Percentiles rank a stretch among this genome's conserved stretches.
phyloP scores from a whole-genome alignment of 768 basidiomycete genomes.

The Hortiboletus flavorubellus region DNA sequence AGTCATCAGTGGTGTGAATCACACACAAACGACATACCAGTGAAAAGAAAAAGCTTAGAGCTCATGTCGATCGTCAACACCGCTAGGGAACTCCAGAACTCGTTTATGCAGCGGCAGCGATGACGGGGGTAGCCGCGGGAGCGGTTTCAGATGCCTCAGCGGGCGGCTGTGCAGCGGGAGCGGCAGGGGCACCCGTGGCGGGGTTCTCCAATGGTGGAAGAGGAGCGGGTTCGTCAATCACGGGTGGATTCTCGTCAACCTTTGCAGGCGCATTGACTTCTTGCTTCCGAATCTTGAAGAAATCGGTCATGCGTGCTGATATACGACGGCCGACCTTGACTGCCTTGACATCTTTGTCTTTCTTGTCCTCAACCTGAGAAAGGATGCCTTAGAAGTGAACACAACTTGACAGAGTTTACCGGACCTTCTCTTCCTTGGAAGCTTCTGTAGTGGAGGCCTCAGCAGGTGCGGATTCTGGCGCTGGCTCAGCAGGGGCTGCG shows the following conservation, averaged over 20 bases:
- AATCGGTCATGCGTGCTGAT: constrained; percentile 76
- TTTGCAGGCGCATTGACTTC: constrained; percentile 70
- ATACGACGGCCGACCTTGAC: constrained; percentile 77
- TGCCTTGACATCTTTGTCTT: constrained; percentile 48
- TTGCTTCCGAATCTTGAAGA: constrained; percentile 73
- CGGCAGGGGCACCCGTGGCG: constrained; percentile 44
- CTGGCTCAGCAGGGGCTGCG: constrained; percentile 27
- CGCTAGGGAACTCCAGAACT: constrained; percentile 4
- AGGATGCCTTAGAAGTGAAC: background rate
- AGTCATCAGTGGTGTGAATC: constrained; percentile 36
- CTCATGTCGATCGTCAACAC: constrained; percentile 46
- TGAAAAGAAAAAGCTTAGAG: constrained; percentile 32
- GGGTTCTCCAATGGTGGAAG: constrained; percentile 85
- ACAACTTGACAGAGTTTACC: background rate
- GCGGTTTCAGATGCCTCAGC: constrained; percentile 35
- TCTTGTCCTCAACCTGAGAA: constrained; percentile 43
- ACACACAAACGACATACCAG: constrained; percentile 38
- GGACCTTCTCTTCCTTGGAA: constrained; percentile 62
- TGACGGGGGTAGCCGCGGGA: constrained; percentile 59
- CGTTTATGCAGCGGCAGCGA: constrained; percentile 77
- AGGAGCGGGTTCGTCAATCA: constrained; percentile 78
- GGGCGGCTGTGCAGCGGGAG: constrained; percentile 34
- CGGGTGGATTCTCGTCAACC: constrained; percentile 86
- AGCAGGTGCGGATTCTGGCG: constrained; percentile 29
- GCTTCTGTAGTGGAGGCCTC: constrained; percentile 37